Evolutionary conservation across 768 basidiomycete genomes (phyloP), one percentile per base, ranked within the genome.

Genomic region (Mycena filopes): DNA sequence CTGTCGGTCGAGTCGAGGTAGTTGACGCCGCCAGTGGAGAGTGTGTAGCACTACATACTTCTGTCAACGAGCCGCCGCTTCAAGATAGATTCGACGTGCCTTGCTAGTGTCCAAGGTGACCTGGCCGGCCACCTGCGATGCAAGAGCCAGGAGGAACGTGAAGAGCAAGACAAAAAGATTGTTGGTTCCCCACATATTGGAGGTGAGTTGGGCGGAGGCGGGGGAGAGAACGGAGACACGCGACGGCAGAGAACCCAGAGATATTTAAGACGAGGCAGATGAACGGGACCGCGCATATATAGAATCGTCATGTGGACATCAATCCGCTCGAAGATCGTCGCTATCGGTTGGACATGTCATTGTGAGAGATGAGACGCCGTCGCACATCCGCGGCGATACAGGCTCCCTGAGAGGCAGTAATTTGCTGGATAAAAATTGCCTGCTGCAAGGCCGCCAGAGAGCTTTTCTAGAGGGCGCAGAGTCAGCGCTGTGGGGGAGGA

Each of bases 1-100:
- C 63, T 65, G 38, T 62, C 62, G 2, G 67, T 69, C 23, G 67
- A 69, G 63, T 69, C 67, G 33, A 69, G 67, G 55, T 69, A 69
- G 28, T 56, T 48, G 13, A 59, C 61, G 15, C 67, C 60, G 15
- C 61, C 55, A 12, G 43, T 65, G 2, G 67, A 69, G 1, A 69
- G 63, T 7, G 67, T 69, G 51, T 53, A 69, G 63, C 67, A 69
- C 67, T 69, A 42, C 25, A 26, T 16, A 51, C 25, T 11, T 43
- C 20, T 2, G 36, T 50, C 10, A 15, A 33, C 10, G 15, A 36
- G 36, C 15, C 36, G 10, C 15, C 3, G 2, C 7, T 36, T 15
- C 3, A 28, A 29, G 38, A 26, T 18, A 15, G 9, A 15, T 36
- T 15, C 10, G 15, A 15, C 60, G 43, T 16, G 62, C 65, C 26